phyloP scores from a whole-genome alignment of 139 green algal species.

The Chlorella vulgaris region DNA sequence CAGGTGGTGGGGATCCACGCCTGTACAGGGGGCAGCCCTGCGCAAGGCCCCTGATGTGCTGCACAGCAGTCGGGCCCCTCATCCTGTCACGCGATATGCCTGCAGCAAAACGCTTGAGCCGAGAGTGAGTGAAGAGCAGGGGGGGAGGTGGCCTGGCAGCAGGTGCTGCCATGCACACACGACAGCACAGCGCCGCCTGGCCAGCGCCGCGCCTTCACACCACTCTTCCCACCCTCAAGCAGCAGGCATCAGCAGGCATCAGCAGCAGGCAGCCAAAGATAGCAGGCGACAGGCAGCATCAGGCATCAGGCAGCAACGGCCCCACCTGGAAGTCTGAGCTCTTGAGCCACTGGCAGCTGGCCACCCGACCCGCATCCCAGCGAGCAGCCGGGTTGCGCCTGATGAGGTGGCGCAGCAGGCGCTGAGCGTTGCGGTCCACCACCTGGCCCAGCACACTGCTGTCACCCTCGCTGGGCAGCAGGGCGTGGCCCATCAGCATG shows the following conservation, averaged over 20 bases:
- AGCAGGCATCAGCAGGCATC: no score
- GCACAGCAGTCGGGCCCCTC: neutral
- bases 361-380: conserved; percentile 19
- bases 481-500: conserved; percentile 33
- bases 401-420: conserved; percentile 34
- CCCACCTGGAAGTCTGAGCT: conserved; percentile 28
- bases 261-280: no score
- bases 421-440: conserved; percentile 15
- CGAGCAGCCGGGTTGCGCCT: neutral
- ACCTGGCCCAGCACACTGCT: conserved; percentile 18
- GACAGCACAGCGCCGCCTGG: no score
- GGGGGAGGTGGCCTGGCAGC: no score
- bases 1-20: no score
- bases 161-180: no score
- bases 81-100: conserved; percentile 26
- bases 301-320: no score
- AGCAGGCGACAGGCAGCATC: no score
- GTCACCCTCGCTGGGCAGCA: conserved; percentile 34
- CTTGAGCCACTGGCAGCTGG: conserved; percentile 23
- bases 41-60: no score
- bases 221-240: no score
- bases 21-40: no score
- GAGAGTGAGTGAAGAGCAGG: neutral
- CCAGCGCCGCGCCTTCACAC: no score
- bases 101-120: neutral